phyloP scores from a whole-genome alignment of 768 basidiomycete genomes.

The Sistotremastrum suecicum region DNA sequence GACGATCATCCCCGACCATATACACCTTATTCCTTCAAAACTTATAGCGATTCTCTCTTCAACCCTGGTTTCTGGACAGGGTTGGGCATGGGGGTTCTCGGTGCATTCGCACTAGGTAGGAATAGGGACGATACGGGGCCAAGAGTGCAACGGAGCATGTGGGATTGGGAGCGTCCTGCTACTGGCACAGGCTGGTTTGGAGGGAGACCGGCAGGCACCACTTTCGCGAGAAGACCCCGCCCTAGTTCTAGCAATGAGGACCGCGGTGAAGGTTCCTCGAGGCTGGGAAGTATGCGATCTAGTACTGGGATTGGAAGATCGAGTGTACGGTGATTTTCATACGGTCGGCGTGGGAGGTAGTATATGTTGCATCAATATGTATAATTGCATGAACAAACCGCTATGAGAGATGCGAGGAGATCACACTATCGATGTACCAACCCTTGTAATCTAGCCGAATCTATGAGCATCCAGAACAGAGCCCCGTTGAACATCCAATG shows the following conservation, averaged over 20 bases:
- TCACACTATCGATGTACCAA: too few species aligned
- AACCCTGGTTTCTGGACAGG: slow-evolving; percentile 74
- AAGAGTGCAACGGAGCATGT: slow-evolving; percentile 29
- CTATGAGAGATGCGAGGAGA: too few species aligned
- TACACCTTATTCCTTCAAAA: slow-evolving; percentile 45
- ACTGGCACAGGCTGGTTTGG: slow-evolving; percentile 25
- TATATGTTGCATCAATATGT: too few species aligned
- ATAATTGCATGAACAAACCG: too few species aligned
- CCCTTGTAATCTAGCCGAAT: background rate
- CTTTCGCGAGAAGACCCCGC: background rate
- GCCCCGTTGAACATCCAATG: slow-evolving; percentile 69
- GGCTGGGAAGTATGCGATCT: slow-evolving; percentile 53
- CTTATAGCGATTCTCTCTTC: slow-evolving; percentile 16
- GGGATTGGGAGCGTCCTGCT: slow-evolving; percentile 13
- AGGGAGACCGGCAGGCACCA: slow-evolving; percentile 40
- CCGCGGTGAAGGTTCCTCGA: slow-evolving; percentile 56
- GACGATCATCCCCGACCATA: slow-evolving; percentile 23
- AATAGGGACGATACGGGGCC: slow-evolving; percentile 10
- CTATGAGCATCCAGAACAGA: slow-evolving; percentile 50
- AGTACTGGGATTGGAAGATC: slow-evolving; percentile 77
- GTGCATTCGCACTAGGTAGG: slow-evolving; percentile 22
- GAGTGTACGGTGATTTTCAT: slow-evolving; percentile 35
- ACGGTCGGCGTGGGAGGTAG: too few species aligned
- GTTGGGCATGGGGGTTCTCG: slow-evolving; percentile 56
- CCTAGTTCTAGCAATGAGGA: slow-evolving; percentile 24